Conservation (phyloP, 495 filamentous ascomycete species). For the Pseudotulostoma volvatum region DNA sequence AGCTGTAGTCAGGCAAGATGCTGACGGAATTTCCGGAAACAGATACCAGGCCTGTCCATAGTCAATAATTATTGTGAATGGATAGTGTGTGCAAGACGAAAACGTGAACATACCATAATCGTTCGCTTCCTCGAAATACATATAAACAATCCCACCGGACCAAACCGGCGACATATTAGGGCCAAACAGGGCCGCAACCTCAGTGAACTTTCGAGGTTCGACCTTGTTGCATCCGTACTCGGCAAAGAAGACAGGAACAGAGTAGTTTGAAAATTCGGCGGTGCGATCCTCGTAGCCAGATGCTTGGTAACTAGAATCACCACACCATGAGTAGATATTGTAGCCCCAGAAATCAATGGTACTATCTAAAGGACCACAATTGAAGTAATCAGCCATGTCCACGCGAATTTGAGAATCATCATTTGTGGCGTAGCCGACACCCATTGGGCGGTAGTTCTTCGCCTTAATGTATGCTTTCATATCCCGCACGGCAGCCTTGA, state of each 20-base stretch:
- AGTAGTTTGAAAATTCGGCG: slow-evolving; percentile 69
- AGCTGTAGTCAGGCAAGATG: slow-evolving; percentile 56
- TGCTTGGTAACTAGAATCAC: slow-evolving; percentile 48
- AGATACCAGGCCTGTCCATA: slow-evolving; percentile 44
- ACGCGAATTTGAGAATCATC: slow-evolving; percentile 68
- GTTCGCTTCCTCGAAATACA: slow-evolving; percentile 89
- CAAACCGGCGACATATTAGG: slow-evolving; percentile 66
- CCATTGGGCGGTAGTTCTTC: slow-evolving; percentile 61
- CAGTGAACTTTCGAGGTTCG: slow-evolving; percentile 61
- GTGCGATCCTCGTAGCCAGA: slow-evolving; percentile 72
- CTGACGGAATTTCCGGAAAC: slow-evolving; percentile 41
- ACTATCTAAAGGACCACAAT: slow-evolving; percentile 51
- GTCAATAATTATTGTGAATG: slow-evolving; percentile 1
- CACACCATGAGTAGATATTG: slow-evolving; percentile 99
- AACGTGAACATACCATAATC: slow-evolving; percentile 49
- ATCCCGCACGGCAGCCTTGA: slow-evolving; percentile 92
- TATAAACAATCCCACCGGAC: slow-evolving; percentile 92
- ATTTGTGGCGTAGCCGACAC: slow-evolving; percentile 89
- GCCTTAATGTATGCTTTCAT: slow-evolving; percentile 80
- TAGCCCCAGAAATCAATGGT: slow-evolving; percentile 95
- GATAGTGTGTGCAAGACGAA: not conserved
- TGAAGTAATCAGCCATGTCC: slow-evolving; percentile 76
- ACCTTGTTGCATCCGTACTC: slow-evolving; percentile 92
- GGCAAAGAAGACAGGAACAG: slow-evolving; percentile 88
- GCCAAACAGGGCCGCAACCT: slow-evolving; percentile 72